Conservation (phyloP, 192 early-diverging fungal species). For the Podila horticola region DNA sequence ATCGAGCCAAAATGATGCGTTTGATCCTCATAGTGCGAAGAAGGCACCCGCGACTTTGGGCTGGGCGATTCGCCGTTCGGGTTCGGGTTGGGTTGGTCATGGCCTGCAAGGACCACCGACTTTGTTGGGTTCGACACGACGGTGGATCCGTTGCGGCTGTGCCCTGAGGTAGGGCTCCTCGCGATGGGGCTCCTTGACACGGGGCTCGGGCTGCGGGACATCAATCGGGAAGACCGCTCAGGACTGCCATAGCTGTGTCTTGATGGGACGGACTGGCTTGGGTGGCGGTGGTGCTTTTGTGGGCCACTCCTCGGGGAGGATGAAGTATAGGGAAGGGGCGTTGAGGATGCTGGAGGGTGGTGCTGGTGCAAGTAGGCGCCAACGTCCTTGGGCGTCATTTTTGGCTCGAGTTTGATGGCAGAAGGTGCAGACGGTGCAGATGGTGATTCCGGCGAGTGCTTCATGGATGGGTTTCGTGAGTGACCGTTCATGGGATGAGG, state of each 20-base stretch:
- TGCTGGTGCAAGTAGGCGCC: background rate
- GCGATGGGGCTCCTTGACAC: background rate
- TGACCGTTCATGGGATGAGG: too few species aligned
- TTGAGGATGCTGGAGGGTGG: background rate
- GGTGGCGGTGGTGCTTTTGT: background rate
- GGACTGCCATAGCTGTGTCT: background rate
- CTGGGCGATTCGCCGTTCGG: conserved; percentile 4
- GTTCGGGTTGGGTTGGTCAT: background rate
- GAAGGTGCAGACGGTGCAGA: background rate
- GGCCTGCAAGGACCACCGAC: background rate
- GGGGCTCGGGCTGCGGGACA: background rate
- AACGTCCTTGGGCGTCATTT: background rate
- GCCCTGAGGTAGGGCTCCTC: background rate
- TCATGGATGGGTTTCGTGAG: too few species aligned
- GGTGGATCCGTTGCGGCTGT: background rate
- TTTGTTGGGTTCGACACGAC: background rate
- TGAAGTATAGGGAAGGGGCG: background rate
- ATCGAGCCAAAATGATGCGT: background rate
- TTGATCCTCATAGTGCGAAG: background rate
- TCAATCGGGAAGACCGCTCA: background rate
- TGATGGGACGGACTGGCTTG: background rate
- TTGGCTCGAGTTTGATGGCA: background rate
- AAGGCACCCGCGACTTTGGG: background rate
- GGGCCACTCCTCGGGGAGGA: background rate
- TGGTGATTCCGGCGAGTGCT: background rate